Evolutionary conservation across 352 stramenopile genomes (phyloP).

Genomic region (Globisporangium carolinianum): DNA sequence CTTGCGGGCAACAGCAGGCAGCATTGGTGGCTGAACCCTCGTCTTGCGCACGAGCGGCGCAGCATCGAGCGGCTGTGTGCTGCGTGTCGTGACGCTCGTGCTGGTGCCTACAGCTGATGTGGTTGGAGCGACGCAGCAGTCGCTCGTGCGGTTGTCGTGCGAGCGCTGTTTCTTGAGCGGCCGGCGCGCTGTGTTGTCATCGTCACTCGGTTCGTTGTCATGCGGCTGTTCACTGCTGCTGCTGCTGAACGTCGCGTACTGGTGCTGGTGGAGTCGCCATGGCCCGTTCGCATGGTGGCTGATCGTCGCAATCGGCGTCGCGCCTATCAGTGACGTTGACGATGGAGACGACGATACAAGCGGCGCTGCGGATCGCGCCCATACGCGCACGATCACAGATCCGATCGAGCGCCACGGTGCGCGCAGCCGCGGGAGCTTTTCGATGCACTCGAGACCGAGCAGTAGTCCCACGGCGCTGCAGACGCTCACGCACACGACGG

Average conservation of each 20-base stretch:
- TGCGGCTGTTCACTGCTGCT: neutral
- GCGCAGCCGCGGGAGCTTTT: slow-evolving; percentile 27
- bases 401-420: neutral
- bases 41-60: slow-evolving; percentile 1
- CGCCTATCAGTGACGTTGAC: neutral
- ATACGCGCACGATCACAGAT: slow-evolving; percentile 3
- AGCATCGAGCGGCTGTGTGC: neutral
- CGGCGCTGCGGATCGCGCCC: slow-evolving; percentile 14
- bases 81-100: neutral
- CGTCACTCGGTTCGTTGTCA: slow-evolving; percentile 6
- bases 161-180: slow-evolving; percentile 35
- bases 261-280: neutral
- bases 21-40: neutral
- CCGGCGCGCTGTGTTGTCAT: slow-evolving; percentile 14
- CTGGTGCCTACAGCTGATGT: neutral
- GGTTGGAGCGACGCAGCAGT: neutral
- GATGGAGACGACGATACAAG: neutral
- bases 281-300: neutral
- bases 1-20: neutral
- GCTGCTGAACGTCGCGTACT: neutral
- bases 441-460: slow-evolving; percentile 54
- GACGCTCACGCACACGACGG: slow-evolving; percentile 54
- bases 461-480: slow-evolving; percentile 46
- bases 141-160: neutral
- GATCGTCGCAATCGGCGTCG: neutral